Base-by-base conservation (phyloP, 2,329 filamentous ascomycete species). In the Sarocladium kiliense region DNA sequence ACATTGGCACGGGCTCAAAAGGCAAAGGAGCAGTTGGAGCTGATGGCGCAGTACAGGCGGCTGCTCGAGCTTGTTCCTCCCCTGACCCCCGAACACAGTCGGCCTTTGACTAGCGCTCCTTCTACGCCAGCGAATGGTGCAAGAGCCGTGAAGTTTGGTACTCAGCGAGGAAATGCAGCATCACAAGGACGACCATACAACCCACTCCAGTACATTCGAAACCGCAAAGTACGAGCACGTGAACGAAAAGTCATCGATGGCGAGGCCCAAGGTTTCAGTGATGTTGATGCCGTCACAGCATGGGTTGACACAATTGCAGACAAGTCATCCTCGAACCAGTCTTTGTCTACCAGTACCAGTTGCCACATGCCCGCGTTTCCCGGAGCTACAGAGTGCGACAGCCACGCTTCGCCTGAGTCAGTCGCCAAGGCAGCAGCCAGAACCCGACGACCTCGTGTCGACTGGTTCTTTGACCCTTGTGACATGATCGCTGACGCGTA, bases 201-300 rank as follows among this genome's bases (percentile, higher is more conserved):
- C 66, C 94, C 93, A 3, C 73, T 99, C 23, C 94, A 97, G 69
- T 91, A 91, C 62, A 88, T 97, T 55, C 86, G 94, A 19, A 97
- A 99, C 66, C 82, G 93, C 49, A 93, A 92, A 66, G 82, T 94
- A 12, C 81, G 94, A 59, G 87, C 87, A 25, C 82, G 92, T 16
- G 89, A 95, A 71, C 82, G 89, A 39, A 86, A 82, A 60, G 72
- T 80, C 0, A 86, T 96, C 32, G 84, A 94, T 63, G 85, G 88
- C 16, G 85, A 90, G 58, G 77, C 79, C 1, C 86, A 89, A 61
- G 89, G 89, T 1, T 97, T 95, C 74, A 78, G 82, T 37, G 86
- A 97, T 67, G 75, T 89, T 1, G 76, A 81, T 3, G 81, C 77
- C 45, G 89, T 96, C 7, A 82, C 81, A 53, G 75, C 78, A 30